A percentile compares a stretch with the other conserved stretches of the same genome.
These are phyloP conservation scores for Termitomyces sp. DNA, from an alignment of 1,284 basidiomycete genomes.

Conservation along the genomic window DNA sequence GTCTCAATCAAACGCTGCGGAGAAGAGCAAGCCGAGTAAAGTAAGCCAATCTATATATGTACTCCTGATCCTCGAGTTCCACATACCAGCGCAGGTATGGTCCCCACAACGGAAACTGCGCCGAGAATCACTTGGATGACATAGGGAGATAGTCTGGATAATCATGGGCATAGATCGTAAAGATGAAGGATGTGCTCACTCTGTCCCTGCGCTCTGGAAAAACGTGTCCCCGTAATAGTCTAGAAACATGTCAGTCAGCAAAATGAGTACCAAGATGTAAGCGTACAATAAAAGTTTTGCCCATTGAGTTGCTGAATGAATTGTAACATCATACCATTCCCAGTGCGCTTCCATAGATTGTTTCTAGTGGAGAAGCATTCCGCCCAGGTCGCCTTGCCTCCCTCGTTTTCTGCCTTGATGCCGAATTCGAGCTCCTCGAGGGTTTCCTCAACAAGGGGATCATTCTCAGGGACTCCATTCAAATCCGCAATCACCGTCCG, in stretches of 20 bases:
- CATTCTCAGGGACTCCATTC: conserved; percentile 58
- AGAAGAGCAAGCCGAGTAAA: background rate
- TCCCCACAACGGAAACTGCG: conserved; percentile 62
- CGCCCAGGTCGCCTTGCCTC: conserved; percentile 72
- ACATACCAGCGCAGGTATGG: conserved; percentile 53
- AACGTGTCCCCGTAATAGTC: conserved; percentile 82
- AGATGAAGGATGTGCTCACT: conserved; percentile 29
- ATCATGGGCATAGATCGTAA: background rate
- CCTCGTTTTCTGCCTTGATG: conserved; percentile 68
- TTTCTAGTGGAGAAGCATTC: conserved; percentile 75
- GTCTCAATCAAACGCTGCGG: conserved; percentile 54
- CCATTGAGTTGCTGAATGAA: conserved; percentile 79
- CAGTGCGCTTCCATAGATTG: conserved; percentile 64
- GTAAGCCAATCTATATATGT: background rate
- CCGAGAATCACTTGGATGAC: conserved; percentile 71
- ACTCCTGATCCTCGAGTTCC: background rate
- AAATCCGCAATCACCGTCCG: conserved; percentile 59
- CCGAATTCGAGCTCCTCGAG: conserved; percentile 67
- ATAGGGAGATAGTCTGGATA: conserved; percentile 55
- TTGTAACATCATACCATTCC: conserved; percentile 78
- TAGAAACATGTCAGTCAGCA: conserved; percentile 22
- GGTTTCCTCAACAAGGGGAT: conserved; percentile 58
- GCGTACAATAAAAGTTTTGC: conserved; percentile 69
- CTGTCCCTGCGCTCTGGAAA: conserved; percentile 71
- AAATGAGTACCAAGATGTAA: background rate